Conservation (phyloP, 495 filamentous ascomycete genomes). For the Podospora australis region DNA sequence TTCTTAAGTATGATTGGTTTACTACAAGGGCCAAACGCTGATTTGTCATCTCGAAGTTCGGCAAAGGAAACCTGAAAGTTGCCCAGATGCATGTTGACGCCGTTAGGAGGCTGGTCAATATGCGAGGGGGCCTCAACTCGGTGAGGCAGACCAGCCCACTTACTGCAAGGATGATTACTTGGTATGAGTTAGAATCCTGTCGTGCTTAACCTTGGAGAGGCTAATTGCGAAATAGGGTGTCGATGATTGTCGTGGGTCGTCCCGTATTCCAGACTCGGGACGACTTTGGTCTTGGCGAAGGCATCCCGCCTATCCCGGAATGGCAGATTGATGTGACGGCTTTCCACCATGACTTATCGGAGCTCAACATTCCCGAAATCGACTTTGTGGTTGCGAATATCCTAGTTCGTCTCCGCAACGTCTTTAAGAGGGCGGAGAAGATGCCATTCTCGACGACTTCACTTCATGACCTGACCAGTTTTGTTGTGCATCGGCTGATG, state of each 20-base stretch:
- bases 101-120: slow-evolving; percentile 37
- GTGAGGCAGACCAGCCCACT: slow-evolving; percentile 43
- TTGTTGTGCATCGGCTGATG: slow-evolving; percentile 42
- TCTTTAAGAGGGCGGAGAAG: slow-evolving; percentile 27
- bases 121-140: slow-evolving; percentile 43
- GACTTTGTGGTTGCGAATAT: slow-evolving; percentile 31
- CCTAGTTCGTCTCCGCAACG: slow-evolving; percentile 34
- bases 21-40: neutral
- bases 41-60: slow-evolving; percentile 28
- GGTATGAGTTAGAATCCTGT: no score
- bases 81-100: slow-evolving; percentile 47
- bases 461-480: slow-evolving; percentile 47
- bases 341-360: slow-evolving; percentile 1
- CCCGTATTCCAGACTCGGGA: slow-evolving; percentile 47
- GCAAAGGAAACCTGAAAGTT: slow-evolving; percentile 40
- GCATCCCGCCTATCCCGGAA: slow-evolving; percentile 38
- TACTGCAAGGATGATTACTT: slow-evolving; percentile 47
- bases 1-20: neutral
- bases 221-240: slow-evolving; percentile 46
- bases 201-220: no score
- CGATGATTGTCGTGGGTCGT: slow-evolving; percentile 41
- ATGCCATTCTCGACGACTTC: slow-evolving; percentile 28
- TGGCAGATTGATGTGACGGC: slow-evolving; percentile 31
- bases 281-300: slow-evolving; percentile 40
- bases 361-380: slow-evolving; percentile 20